Evolutionary conservation across 306 rosid genomes (phyloP), one percentile per base, ranked within the genome.

Genomic region (Sesbania bispinosa): DNA sequence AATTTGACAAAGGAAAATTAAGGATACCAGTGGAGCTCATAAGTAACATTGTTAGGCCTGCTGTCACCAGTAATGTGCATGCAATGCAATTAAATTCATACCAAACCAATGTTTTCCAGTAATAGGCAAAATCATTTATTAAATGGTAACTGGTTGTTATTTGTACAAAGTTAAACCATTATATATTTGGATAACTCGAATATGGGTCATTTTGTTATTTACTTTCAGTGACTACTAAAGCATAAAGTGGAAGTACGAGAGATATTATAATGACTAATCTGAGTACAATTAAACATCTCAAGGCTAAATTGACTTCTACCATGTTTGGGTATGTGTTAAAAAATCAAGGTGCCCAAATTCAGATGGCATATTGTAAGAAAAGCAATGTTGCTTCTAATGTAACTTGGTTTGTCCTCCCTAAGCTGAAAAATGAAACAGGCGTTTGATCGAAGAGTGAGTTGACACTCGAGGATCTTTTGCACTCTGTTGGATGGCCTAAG

Each of bases 1-100:
- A 21, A 18, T 62, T 64, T 67, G 69, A 67, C 83, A 54, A 7
- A 47, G 30, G 10, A 52, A 43, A 66, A 45, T 45, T 55, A 66
- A 66, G 35, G 42, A 60, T 60, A 27, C 62, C 62, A 62, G 33
- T n/a, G 14, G 13, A 18, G 47, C 55, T 43, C 58, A 57, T 18
- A 45, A 63, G 14, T 35, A 51, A 29, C 27, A 27, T 5, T 64
- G 26, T 51, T 74, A 38, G 65, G 65, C 36, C 55, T 51, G 24
- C 55, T 51, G 24, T 38, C 64, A 42, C n/a, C 58, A 54, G 30
- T 43, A 66, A 21, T 67, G 60, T 43, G 7, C 36, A 55, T 43
- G 7, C 36, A 55, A 26, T 35, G 10, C 26, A 55, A 26, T 55
- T 72, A 45, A 72, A 32, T 59, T 33, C 60, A 4, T 29, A 46